Percentiles rank a stretch among this genome's conserved stretches.
Evolutionary conservation across 148 eudicot genomes (phyloP).

Genomic region (Diospyros lotus): DNA sequence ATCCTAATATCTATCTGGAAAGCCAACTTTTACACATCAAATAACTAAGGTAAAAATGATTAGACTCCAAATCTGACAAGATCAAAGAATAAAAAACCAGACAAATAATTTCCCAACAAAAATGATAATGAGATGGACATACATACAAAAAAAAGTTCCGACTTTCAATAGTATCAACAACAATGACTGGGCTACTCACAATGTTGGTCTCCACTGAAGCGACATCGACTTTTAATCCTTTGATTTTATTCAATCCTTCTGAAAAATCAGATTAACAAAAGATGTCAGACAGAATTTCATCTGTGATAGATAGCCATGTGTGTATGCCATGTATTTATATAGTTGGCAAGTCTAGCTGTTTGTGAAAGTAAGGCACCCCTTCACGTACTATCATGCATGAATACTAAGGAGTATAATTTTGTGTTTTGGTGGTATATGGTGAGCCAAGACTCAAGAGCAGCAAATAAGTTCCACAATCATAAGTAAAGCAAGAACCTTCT

Average conservation of each 20-base stretch:
- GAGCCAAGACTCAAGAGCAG: not conserved
- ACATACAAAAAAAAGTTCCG: not conserved
- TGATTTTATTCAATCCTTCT: conserved; percentile 76
- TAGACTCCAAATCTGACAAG: not conserved
- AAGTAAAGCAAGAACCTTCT: not conserved
- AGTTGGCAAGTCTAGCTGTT: not conserved
- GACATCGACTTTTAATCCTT: conserved; percentile 67
- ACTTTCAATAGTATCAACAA: not conserved
- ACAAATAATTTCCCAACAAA: not conserved
- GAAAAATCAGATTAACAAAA: conserved; percentile 5
- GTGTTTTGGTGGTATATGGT: not conserved
- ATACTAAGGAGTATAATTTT: not conserved
- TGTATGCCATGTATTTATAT: not conserved
- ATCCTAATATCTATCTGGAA: not conserved
- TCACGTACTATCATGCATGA: not conserved
- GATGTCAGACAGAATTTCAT: conserved; percentile 7
- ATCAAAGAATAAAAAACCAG: not conserved
- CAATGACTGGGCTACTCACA: conserved; percentile 40
- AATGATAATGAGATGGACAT: not conserved
- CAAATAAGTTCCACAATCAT: not conserved
- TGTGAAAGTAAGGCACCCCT: not conserved
- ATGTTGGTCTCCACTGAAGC: conserved; percentile 86
- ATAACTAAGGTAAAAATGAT: not conserved
- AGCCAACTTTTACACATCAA: not conserved
- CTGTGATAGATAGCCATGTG: not conserved